A percentile compares a stretch with the other conserved stretches of the same genome.
Conservation (phyloP, 2,329 filamentous ascomycete genomes). For the Colletotrichum abscissum region DNA sequence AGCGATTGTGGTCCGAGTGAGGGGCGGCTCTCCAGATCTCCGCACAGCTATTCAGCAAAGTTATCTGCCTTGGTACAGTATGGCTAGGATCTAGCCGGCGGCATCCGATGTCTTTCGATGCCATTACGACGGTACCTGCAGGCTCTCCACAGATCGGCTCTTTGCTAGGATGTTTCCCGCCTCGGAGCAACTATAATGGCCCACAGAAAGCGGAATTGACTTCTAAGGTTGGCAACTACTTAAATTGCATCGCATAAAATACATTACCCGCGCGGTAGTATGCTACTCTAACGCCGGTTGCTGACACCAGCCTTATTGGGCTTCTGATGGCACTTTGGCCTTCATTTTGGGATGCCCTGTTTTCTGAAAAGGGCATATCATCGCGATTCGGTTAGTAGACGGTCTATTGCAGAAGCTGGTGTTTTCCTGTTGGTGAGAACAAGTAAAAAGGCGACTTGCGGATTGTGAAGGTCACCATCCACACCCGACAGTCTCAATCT, state of each 20-base stretch:
- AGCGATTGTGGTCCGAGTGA: background rate
- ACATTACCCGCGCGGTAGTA: background rate
- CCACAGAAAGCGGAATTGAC: background rate
- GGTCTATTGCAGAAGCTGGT: no score
- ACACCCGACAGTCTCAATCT: background rate
- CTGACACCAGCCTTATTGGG: background rate
- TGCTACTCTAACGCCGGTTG: background rate
- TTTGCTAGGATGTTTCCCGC: background rate
- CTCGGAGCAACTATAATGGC: background rate
- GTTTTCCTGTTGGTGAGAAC: no score
- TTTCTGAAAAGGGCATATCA: background rate
- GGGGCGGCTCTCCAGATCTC: background rate
- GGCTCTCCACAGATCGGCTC: background rate
- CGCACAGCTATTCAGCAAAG: no score
- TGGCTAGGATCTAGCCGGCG: no score
- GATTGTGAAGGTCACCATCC: background rate
- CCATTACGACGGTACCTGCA: conserved; percentile 8
- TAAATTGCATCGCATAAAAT: background rate
- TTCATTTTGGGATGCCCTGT: background rate
- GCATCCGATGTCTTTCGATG: background rate
- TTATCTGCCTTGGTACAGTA: no score
- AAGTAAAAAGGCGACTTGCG: no score
- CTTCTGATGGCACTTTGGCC: background rate
- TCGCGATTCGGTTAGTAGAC: background rate
- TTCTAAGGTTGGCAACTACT: background rate